These are phyloP conservation scores for Cyclotella cryptica DNA, from an alignment of 108 stramenopile genomes.

Conservation along the genomic window DNA sequence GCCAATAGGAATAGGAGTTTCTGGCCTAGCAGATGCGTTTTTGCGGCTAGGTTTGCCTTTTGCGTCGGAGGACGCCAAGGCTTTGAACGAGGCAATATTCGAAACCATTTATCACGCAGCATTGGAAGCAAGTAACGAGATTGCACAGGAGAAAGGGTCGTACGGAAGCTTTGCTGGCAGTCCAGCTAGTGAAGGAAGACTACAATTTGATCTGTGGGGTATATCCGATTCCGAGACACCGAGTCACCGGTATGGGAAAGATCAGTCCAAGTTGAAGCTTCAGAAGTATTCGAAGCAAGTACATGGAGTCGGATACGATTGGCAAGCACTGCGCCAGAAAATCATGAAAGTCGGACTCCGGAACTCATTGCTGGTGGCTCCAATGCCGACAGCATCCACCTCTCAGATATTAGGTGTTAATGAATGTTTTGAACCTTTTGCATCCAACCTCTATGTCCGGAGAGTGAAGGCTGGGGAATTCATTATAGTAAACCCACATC, in stretches of 20 bases:
- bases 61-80: conserved; percentile 81
- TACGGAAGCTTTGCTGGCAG: conserved; percentile 92
- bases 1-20: conserved; percentile 97
- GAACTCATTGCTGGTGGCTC: conserved; percentile 94
- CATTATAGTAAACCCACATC: conserved; percentile 95
- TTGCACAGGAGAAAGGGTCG: conserved; percentile 85
- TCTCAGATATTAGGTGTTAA: conserved; percentile 98
- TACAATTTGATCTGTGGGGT: conserved; percentile 96
- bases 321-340: conserved; percentile 80
- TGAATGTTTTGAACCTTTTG: conserved; percentile 98
- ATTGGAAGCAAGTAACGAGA: conserved; percentile 91
- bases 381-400: conserved; percentile 99
- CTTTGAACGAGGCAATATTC: conserved; percentile 94
- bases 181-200: conserved; percentile 89
- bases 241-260: conserved; percentile 41
- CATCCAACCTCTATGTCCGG: conserved; percentile 95
- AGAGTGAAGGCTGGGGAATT: conserved; percentile 98
- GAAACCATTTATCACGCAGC: conserved; percentile 97
- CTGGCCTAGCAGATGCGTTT: conserved; percentile 96
- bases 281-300: conserved; percentile 44
- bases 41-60: conserved; percentile 92
- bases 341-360: conserved; percentile 85
- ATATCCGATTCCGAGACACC: conserved; percentile 66
- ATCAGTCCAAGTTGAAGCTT: conserved; percentile 5
- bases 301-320: conserved; percentile 79